Evolutionary conservation across 164 flowering plant genomes (phyloP), one percentile per base, ranked within the genome.

Genomic region (Litsea cubeba): DNA sequence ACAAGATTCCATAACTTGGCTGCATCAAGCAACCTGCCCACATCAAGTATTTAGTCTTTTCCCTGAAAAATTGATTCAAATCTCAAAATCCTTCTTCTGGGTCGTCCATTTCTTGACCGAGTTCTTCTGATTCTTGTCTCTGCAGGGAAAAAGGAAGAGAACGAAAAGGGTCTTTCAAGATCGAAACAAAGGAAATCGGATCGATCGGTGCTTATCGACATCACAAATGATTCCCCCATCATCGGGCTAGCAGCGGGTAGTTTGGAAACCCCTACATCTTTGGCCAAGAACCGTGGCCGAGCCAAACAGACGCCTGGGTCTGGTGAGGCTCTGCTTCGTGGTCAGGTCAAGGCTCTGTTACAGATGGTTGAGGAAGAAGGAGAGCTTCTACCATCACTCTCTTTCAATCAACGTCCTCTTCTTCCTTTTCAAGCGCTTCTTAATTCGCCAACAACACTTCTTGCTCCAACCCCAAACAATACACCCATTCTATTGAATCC

Each of bases 191-290:
- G 71, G 54, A 80, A 83, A 65, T 11, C 75, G 58, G 91, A 89
- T 11, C 82, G 90, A 51, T 82, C 84, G 2, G 94, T 87, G 0
- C 84, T 95, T 18, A 50, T 88, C 22, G 99, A 93, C 40, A 88
- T 95, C 54, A 85, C 97, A 0, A 95, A 95, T 30, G 97, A 90
- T 79, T 95, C 99, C 0, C 99, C 99, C 0, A 91, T 93, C 50
- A 92, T 87, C 51, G 99, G 99, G 57, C 77, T 95, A 20, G 92
- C 97, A 2, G 74, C 50, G 76, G 92, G 86, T 22, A 73, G 65
- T 40, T 58, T 86, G 71, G 79, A 79, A 72, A 89, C 97, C 51
- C 97, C 98, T 14, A 80, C 83, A 6, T 91, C 97, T 2, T 72
- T 82, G n/a, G 75, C 79, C 11, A 91, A 86, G 79, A 83, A 78